Evolutionary conservation across 2,329 filamentous ascomycete genomes (phyloP).

Genomic region (Ascochyta rabiei): DNA sequence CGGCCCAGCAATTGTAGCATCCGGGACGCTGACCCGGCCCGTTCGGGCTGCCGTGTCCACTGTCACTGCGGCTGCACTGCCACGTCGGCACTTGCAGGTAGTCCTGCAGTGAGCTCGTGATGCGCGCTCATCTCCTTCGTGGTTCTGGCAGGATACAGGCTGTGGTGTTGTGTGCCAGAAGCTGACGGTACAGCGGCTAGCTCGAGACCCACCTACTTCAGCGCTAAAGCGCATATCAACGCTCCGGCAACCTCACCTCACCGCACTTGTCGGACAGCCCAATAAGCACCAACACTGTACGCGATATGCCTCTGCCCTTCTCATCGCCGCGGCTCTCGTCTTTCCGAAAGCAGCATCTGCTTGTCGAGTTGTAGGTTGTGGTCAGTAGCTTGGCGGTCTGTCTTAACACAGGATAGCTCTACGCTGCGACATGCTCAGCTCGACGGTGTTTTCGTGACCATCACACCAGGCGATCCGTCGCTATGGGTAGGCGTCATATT

Average conservation of each 20-base stretch:
- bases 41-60: background rate
- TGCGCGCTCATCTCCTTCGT: conserved; percentile 27
- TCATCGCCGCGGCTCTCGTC: conserved; percentile 45
- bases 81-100: conserved; percentile 21
- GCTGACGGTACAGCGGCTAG: conserved; percentile 18
- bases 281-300: conserved; percentile 5
- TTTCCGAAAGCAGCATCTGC: conserved; percentile 75
- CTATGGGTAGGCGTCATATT: conserved; percentile 93
- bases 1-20: conserved; percentile 6
- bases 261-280: background rate
- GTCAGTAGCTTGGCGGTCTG: conserved; percentile 21
- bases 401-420: conserved; percentile 61
- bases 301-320: conserved; percentile 12
- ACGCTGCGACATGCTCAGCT: conserved; percentile 83
- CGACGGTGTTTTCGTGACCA: conserved; percentile 82
- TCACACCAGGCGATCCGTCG: conserved; percentile 79
- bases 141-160: conserved; percentile 11
- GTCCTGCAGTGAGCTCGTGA: conserved; percentile 15
- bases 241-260: conserved; percentile 13
- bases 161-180: conserved; percentile 9
- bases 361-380: conserved; percentile 76
- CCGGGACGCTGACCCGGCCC: background rate
- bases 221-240: conserved; percentile 14
- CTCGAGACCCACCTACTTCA: conserved; percentile 4
- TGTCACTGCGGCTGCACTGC: conserved; percentile 11